phyloP scores from a whole-genome alignment of 257 asterid genomes.

The Fraxinus pennsylvanica region DNA sequence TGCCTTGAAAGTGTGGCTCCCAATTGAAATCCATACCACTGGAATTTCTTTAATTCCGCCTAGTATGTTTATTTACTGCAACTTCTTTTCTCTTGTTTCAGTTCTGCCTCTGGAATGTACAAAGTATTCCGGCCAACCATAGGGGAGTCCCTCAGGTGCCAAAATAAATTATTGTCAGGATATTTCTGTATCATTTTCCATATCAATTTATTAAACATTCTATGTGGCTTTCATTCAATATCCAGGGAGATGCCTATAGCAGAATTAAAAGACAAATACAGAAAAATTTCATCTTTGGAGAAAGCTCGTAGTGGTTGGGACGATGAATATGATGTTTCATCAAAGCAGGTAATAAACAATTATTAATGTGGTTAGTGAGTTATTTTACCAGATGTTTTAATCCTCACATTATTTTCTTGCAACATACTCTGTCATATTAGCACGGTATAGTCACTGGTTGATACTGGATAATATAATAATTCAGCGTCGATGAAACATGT shows the following conservation, averaged over 20 bases:
- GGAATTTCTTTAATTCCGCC: not conserved
- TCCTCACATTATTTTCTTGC: not conserved
- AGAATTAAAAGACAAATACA: constrained; percentile 87
- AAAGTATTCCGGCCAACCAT: constrained; percentile 85
- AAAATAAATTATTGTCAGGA: constrained; percentile 16
- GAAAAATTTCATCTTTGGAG: constrained; percentile 63
- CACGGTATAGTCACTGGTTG: not conserved
- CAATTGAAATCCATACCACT: not conserved
- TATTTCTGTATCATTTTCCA: constrained; percentile 27
- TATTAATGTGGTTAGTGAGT: not conserved
- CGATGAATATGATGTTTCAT: constrained; percentile 76
- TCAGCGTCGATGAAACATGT: constrained; percentile 12
- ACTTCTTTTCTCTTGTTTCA: constrained; percentile 40
- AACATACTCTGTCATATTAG: not conserved
- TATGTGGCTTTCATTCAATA: constrained; percentile 19
- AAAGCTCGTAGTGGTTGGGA: constrained; percentile 87
- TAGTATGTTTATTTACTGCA: constrained; percentile 16
- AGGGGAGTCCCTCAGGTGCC: constrained; percentile 93
- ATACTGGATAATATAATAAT: not conserved
- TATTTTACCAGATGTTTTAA: not conserved
- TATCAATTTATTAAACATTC: constrained; percentile 18
- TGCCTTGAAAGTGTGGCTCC: not conserved
- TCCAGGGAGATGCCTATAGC: constrained; percentile 88
- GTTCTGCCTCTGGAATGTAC: constrained; percentile 72
- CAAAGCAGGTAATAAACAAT: constrained; percentile 62